Base-by-base conservation (phyloP, 257 asterid species). In the Cinchona pubescens region DNA sequence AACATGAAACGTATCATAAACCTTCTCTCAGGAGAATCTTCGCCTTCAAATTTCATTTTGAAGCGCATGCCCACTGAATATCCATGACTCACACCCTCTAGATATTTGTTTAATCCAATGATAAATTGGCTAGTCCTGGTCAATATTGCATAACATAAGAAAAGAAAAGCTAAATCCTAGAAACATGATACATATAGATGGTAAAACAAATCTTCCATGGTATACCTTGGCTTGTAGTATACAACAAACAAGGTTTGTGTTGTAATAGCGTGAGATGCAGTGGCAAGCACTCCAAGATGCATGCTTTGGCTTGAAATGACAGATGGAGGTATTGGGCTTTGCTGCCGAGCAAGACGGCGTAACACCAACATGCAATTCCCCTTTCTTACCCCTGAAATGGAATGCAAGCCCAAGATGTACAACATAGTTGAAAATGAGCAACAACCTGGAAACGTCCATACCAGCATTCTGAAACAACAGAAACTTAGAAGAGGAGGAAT, bases 251-350 rank as follows among this genome's bases (percentile, higher is more conserved):
- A 83, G 58, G 96, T 88, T 30, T 87, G 86, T 0, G 96, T 87
- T 59, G 82, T 89, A 67, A 89, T 83, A 72, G 97, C 91, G 80
- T 92, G 97, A 29, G 90, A 90, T 15, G 95, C 97, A 42, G 97
- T 88, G 3, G 96, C 96, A 69, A 92, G 95, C 72, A 92, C 96
- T 15, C 97, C 97, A 71, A 90, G 90, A 82, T 90, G 97, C 97
- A 92, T 92, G 85, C 95, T 87, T 82, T 90, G 95, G 85, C 97
- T 88, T 76, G 97, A 92, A 56, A 92, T 87, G 67, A 92, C 95
- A 14, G 96, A 90, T 59, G 92, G 85, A 15, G 89, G 94, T 80
- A 90, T 80, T 11, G 95, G 69, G 79, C 87, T 86, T 76, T 83
- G 96, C 53, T 89, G 93, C 53, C 91, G 85, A 75, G 90, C 84